Conservation (phyloP, 2,329 filamentous ascomycete genomes). For the Tolypocladium album region DNA sequence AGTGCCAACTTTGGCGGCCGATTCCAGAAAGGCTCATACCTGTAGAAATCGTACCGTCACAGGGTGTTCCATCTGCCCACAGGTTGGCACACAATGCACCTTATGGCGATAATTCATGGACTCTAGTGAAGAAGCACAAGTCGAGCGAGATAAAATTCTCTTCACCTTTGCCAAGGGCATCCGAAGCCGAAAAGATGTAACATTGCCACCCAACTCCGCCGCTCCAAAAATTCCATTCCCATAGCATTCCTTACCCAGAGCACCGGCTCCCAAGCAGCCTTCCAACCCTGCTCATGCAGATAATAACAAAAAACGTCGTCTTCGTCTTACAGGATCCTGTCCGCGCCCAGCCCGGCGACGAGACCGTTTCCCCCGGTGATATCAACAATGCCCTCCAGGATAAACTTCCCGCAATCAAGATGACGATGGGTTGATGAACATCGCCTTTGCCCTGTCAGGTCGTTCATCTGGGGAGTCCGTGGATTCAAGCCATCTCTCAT, state of each 20-base stretch:
- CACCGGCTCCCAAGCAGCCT: conserved; percentile 10
- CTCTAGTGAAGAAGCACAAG: neutral
- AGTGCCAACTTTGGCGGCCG: conserved; percentile 72
- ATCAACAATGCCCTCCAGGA: neutral
- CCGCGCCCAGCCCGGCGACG: neutral
- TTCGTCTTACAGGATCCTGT: neutral
- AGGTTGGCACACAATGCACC: neutral
- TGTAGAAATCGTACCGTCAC: conserved; percentile 22
- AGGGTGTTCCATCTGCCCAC: neutral
- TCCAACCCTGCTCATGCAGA: conserved; percentile 1
- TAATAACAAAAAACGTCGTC: neutral
- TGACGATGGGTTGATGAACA: neutral
- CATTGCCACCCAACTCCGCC: conserved; percentile 21
- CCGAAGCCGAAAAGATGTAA: conserved; percentile 13
- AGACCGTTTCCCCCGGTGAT: neutral
- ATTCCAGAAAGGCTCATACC: conserved; percentile 65
- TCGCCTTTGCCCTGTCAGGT: neutral
- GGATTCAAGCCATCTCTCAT: neutral
- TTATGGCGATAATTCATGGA: neutral
- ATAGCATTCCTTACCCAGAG: conserved; percentile 15
- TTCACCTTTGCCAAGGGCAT: neutral
- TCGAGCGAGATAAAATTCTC: neutral
- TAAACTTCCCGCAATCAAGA: neutral
- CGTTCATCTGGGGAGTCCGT: neutral
- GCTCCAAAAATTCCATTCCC: conserved; percentile 16